Base-by-base conservation (phyloP, 257 asterid species). In the Ocimum tenuiflorum region DNA sequence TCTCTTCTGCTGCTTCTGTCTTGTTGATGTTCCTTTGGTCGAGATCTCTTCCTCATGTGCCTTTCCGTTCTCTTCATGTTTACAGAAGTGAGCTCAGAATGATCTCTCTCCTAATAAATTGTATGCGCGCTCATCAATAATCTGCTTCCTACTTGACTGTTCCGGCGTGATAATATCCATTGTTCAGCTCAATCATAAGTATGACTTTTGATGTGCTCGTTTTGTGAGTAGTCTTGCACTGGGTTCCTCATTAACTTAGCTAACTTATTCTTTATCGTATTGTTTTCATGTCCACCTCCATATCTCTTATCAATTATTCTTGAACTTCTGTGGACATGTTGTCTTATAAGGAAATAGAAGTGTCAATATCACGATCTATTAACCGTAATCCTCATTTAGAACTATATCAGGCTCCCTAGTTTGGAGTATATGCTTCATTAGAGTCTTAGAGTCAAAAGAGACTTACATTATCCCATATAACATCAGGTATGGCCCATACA, bases 1-100 rank as follows among this genome's bases (percentile, higher is more conserved):
- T 57, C 63, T 76, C 82, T 68, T 69, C 78, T 67, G 20, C 68
- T 51, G 27, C 49, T 68, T 62, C 80, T 75, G 29, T 60, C 70
- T 47, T 53, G 17, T 22, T 73, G 62, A 27, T 68, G 74, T 7
- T 38, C 72, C 56, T 63, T 47, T 31, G 20, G 53, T 73, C 67
- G 50, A 20, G 42, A 49, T 47, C 74, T 63, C 71, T 52, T 75
- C 77, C 63, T 35, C 52, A 20, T 6, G 62, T 62, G 58, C 73
- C 77, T 60, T 20, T 54, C 65, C 60, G 17, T 14, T 63, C 65
- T 71, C 71, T 42, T 41, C 49, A 13, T 19, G 39, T 33, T 52
- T 50, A 43, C 48, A 53, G 73, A 60, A 56, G 41, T 59, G 70
- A 50, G 68, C 67, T 57, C 53, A 50, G 59, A 51, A 15, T 60